Percentiles rank a stretch among this genome's conserved stretches.
phyloP scores from a whole-genome alignment of 2,329 filamentous ascomycete genomes.

The Alternaria arborescens region DNA sequence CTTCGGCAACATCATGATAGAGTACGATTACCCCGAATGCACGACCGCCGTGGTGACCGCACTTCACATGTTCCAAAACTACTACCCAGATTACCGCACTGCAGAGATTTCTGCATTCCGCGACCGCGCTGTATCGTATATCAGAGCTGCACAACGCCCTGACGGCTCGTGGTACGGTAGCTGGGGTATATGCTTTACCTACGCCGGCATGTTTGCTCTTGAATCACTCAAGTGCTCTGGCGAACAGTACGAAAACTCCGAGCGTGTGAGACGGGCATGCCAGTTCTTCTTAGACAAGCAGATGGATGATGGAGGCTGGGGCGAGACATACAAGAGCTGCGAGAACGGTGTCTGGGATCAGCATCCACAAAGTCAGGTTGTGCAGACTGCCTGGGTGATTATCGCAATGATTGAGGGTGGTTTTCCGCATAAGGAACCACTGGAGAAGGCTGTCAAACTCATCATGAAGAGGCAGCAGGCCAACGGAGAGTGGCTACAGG shows the following conservation, averaged over 20 bases:
- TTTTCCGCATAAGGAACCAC: constrained; percentile 76
- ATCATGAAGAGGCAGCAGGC: constrained; percentile 84
- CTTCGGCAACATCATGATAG: constrained; percentile 96
- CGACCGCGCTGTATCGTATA: constrained; percentile 78
- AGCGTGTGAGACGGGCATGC: constrained; percentile 76
- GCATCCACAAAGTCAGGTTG: constrained; percentile 84
- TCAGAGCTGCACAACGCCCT: constrained; percentile 76
- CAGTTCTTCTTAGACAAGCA: constrained; percentile 87
- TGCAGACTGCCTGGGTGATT: constrained; percentile 91
- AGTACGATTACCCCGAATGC: constrained; percentile 98
- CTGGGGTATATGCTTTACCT: constrained; percentile 98
- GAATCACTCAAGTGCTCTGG: constrained; percentile 84
- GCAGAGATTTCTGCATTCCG: constrained; percentile 79
- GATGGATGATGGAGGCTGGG: constrained; percentile 91
- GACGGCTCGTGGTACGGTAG: constrained; percentile 98
- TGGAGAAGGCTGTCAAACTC: constrained; percentile 78
- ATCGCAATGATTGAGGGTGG: constrained; percentile 83
- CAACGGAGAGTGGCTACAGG: constrained; percentile 95
- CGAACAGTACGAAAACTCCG: constrained; percentile 80
- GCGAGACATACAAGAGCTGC: constrained; percentile 89
- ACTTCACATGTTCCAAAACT: constrained; percentile 79
- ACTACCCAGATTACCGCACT: constrained; percentile 81
- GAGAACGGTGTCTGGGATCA: constrained; percentile 79
- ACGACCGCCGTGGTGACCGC: constrained; percentile 94
- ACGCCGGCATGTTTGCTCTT: constrained; percentile 94